Conservation (phyloP, 345 rosid species). For the Eucalyptus marginata region DNA sequence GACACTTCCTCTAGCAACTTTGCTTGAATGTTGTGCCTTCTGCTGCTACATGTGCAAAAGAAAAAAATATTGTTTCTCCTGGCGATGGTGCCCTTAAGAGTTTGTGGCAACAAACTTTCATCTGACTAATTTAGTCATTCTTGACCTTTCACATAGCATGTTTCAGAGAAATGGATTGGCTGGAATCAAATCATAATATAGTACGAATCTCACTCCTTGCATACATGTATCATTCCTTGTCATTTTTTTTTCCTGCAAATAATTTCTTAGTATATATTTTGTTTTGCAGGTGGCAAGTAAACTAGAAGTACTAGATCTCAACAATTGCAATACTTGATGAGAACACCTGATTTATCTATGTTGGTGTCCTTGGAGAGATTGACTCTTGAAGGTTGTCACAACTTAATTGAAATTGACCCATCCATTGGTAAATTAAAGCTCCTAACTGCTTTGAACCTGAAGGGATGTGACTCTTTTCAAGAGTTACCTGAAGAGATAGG, state of each 20-base stretch:
- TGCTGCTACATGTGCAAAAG: background rate
- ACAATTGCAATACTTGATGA: accelerated
- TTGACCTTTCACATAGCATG: background rate
- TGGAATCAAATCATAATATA: background rate
- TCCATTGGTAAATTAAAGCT: background rate
- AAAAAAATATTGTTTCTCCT: background rate
- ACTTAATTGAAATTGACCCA: background rate
- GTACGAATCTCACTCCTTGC: background rate
- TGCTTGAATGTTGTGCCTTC: background rate
- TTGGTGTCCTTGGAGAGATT: background rate
- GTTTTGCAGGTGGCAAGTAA: background rate
- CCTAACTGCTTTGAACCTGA: background rate
- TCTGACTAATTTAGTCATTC: accelerated
- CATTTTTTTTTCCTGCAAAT: background rate
- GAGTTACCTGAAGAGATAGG: background rate
- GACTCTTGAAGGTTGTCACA: accelerated
- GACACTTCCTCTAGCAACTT: background rate
- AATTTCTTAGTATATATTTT: background rate
- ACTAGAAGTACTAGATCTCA: background rate
- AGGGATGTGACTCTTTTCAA: background rate
- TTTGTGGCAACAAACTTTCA: background rate
- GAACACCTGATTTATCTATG: background rate
- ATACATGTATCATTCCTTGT: background rate
- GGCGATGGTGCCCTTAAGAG: accelerated
- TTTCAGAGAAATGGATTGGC: background rate